Percentiles rank a stretch among this genome's conserved stretches.
These are phyloP conservation scores for Balamuthia mandrillaris DNA, from an alignment of 208 protist genomes.

Conservation along the genomic window DNA sequence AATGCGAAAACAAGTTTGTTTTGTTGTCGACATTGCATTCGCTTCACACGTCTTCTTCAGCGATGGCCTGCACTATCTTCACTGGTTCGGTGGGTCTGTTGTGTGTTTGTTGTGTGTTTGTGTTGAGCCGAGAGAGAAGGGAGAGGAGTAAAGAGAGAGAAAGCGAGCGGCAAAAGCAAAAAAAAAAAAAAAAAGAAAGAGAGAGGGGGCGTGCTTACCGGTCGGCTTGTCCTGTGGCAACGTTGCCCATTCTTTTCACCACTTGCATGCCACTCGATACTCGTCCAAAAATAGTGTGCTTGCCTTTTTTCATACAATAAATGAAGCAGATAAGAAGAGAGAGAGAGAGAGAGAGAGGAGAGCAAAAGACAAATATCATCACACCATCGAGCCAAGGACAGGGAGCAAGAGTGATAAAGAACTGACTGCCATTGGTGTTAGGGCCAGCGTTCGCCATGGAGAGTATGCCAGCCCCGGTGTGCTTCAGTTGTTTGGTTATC, in stretches of 20 bases:
- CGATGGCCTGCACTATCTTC: background rate
- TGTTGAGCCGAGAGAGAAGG: too few species aligned
- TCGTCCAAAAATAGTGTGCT: conserved; percentile 35
- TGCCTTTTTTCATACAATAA: background rate
- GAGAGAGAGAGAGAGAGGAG: conserved; percentile 36
- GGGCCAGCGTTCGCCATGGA: conserved; percentile 81
- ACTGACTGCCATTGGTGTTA: conserved; percentile 78
- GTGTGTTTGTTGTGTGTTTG: too few species aligned
- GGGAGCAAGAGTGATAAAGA: conserved; percentile 69
- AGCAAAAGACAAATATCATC: conserved; percentile 49
- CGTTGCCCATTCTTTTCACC: conserved; percentile 10
- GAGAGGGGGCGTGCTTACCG: background rate
- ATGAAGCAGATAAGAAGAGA: background rate
- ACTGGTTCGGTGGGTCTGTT: background rate
- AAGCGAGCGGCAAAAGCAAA: too few species aligned
- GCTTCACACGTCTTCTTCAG: background rate
- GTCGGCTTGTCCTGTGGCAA: background rate
- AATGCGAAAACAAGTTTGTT: too few species aligned
- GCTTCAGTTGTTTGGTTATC: conserved; percentile 90
- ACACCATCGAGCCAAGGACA: conserved; percentile 58
- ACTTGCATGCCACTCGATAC: conserved; percentile 18
- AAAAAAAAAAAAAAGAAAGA: background rate
- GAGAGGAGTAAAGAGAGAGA: too few species aligned
- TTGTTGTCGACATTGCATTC: too few species aligned
- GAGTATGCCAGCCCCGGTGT: conserved; percentile 80